Conservation (phyloP, 306 rosid species). For the Lagenaria siceraria region DNA sequence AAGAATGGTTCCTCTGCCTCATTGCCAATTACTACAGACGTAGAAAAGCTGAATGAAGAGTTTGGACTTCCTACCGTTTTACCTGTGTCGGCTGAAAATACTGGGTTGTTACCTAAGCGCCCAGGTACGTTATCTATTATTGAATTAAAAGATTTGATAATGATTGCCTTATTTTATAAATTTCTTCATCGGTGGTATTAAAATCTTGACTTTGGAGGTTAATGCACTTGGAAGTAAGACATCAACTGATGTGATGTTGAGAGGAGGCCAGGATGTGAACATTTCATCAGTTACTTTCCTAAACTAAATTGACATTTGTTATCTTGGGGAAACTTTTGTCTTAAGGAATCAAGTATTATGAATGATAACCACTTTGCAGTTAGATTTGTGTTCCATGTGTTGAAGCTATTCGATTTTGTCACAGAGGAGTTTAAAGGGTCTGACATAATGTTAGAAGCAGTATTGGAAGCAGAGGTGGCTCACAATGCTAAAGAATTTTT, state of each 20-base stretch:
- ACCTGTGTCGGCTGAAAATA: conserved; percentile 70
- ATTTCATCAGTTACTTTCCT: neutral
- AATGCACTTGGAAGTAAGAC: neutral
- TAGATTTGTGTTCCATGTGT: neutral
- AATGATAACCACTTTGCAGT: neutral
- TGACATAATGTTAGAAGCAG: conserved; percentile 66
- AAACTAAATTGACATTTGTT: neutral
- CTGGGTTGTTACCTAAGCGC: conserved; percentile 58
- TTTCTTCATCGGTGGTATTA: neutral
- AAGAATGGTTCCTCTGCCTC: conserved; percentile 27
- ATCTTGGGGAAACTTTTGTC: neutral
- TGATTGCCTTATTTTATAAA: neutral
- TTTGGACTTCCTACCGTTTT: conserved; percentile 25
- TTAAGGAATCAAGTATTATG: neutral
- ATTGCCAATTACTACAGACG: conserved; percentile 17
- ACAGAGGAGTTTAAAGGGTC: conserved; percentile 56
- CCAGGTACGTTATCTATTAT: conserved; percentile 27
- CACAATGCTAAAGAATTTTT: conserved; percentile 71
- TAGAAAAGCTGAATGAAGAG: conserved; percentile 21
- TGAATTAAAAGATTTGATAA: neutral
- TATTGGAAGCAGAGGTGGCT: conserved; percentile 84
- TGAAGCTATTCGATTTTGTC: conserved; percentile 7
- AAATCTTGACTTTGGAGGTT: neutral
- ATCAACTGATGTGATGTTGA: neutral
- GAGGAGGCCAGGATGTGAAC: neutral